Conservation (phyloP, 1,284 basidiomycete genomes). For the Apiotrichum laibachii region DNA sequence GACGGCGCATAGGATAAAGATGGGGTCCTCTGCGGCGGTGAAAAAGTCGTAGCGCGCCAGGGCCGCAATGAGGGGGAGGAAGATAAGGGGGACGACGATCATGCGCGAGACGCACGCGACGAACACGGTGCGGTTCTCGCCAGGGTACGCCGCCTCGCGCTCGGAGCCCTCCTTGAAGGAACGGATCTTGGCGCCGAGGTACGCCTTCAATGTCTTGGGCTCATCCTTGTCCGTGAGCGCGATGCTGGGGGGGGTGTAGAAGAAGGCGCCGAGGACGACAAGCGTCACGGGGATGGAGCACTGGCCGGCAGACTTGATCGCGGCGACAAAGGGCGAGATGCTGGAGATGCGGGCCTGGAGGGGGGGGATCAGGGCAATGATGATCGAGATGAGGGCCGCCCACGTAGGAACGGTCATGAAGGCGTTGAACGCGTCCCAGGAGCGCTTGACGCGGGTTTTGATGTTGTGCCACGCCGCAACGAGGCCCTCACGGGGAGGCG, state of each 20-base stretch:
- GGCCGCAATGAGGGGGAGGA: slow-evolving; percentile 69
- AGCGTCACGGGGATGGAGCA: slow-evolving; percentile 85
- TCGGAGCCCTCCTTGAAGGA: slow-evolving; percentile 13
- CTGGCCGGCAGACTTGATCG: slow-evolving; percentile 67
- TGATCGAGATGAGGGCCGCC: slow-evolving; percentile 71
- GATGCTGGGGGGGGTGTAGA: slow-evolving; percentile 56
- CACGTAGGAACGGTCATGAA: slow-evolving; percentile 88
- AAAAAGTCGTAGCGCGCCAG: slow-evolving; percentile 64
- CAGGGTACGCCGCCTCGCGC: slow-evolving; percentile 49
- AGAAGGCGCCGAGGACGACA: slow-evolving; percentile 89
- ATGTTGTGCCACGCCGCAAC: background rate
- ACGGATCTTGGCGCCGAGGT: slow-evolving; percentile 36
- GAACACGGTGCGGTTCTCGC: slow-evolving; percentile 76
- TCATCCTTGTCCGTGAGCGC: slow-evolving; percentile 13
- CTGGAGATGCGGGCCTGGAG: slow-evolving; percentile 66
- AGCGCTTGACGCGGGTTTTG: slow-evolving; percentile 45
- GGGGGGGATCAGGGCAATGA: slow-evolving; percentile 75
- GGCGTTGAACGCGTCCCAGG: slow-evolving; percentile 56
- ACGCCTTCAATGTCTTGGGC: slow-evolving; percentile 16
- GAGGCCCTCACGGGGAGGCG: background rate
- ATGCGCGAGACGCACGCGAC: slow-evolving; percentile 72
- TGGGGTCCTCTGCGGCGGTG: slow-evolving; percentile 51
- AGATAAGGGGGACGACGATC: slow-evolving; percentile 74
- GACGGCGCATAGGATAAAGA: slow-evolving; percentile 59
- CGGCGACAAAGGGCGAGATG: slow-evolving; percentile 67